Base-by-base conservation (phyloP, 1,139 yeast genomes). In the Keqinozyma sinolaborantium region DNA sequence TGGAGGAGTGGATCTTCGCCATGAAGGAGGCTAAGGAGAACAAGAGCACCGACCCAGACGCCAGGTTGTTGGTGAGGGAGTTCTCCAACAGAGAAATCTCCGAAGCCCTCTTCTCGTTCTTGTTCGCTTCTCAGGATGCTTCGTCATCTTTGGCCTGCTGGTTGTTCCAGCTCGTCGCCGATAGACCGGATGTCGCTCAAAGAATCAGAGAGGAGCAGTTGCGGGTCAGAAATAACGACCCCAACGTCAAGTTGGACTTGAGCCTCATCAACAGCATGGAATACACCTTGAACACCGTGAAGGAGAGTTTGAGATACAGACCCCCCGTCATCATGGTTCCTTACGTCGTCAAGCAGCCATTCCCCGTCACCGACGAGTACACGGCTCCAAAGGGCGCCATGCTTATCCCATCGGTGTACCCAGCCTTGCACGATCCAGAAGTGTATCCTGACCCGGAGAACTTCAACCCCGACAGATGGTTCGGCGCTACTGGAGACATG, bases 291-390 rank as follows among this genome's bases (percentile, higher is more conserved):
- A 79, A 81, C 79, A 96, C 86, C 41, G 95, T 92, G 40, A 85
- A 79, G 65, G 98, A 92, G 68, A 69, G 92, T 36, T 75, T 92
- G 48, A 83, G 98, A 59, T 84, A 84, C 68, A 83, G 97, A 61
- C 98, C 98, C 23, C 98, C 98, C 5, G 98, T 92, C 43, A 58
- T 88, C 38, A 92, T 92, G 98, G 97, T 92, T 40, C 98, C 98
- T 31, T 92, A 92, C 57, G 86, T 86, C 41, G 96, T 77, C 36
- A 92, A 92, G 72, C 70, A 87, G 58, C 64, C 72, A 11, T 92
- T 84, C 71, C 95, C 95, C 30, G 79, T 92, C 32, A 75, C 90
- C 25, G 81, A 83, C 11, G 74, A 71, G 31, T 92, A 92, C 63
- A 80, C 92, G 20, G 95, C 88, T 31, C 98, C 98, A 55, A 90